Base-by-base conservation (phyloP, 148 eudicot genomes). In the Rhododendron molle region DNA sequence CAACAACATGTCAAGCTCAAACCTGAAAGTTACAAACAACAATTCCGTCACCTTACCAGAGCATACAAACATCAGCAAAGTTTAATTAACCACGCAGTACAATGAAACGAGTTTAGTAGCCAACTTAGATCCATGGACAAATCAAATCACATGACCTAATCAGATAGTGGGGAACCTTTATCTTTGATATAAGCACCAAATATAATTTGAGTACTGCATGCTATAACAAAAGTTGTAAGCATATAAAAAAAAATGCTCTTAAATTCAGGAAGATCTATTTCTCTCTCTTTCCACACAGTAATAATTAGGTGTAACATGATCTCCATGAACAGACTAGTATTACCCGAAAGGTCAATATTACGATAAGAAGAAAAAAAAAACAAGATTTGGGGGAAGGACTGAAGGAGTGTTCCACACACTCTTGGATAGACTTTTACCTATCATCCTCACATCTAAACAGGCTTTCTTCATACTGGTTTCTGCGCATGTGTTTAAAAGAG, bases 371-470 rank as follows among this genome's bases (percentile, higher is more conserved):
- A 49, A 3, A 49, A 49, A 49, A 0, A 13, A 50, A 14, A 13
- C 6, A 34, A n/a, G 46, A 73, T 11, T 20, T 0, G 30, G n/a
- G 7, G 79, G 62, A 49, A 20, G 40, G 16, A 73, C 32, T 12
- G 46, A 49, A 20, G 26, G 30, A 73, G 34, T 5, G 65, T 47
- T 44, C 20, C 28, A 54, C 23, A 40, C 6, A 47, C 28, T n/a
- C 32, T 54, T n/a, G 28, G 81, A 65, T 13, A 15, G 47, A 80
- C 40, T 65, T 87, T 83, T 88, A 95, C 99, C 99, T 92, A 88
- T 97, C 99, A 91, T 97, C 99, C 91, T 97, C 99, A 90, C 99
- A 97, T 91, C 96, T 95, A 85, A 97, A 97, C 80, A 97, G 95
- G 88, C 99, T 97, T 90, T 95, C 99, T 89, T 97, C 99, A 82